A percentile compares a stretch with the other conserved stretches of the same genome.
Conservation (phyloP, 495 filamentous ascomycete genomes). For the Neurospora sp. region DNA sequence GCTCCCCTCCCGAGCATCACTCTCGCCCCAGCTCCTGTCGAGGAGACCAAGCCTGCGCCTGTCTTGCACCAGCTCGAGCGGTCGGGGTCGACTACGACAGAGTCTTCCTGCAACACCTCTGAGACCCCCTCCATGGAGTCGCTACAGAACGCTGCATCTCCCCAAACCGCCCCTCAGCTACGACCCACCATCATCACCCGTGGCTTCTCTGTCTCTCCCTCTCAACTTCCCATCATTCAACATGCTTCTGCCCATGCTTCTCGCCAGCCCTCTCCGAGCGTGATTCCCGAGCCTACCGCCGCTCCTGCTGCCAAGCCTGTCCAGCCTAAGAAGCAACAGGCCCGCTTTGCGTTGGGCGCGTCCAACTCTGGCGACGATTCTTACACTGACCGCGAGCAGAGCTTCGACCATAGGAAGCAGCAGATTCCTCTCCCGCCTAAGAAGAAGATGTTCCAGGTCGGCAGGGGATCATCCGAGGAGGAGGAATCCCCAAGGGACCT, state of each 20-base stretch:
- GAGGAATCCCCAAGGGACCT: slow-evolving; percentile 62
- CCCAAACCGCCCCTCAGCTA: slow-evolving; percentile 34
- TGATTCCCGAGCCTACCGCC: slow-evolving; percentile 35
- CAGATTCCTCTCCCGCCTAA: slow-evolving; percentile 38
- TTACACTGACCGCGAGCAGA: slow-evolving; percentile 31
- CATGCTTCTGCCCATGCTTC: slow-evolving; percentile 17
- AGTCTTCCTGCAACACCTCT: slow-evolving; percentile 23
- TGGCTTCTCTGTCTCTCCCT: slow-evolving; percentile 85
- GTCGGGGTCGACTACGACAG: slow-evolving; percentile 28
- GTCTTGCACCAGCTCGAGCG: slow-evolving; percentile 18
- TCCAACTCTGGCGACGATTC: slow-evolving; percentile 36
- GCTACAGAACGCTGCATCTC: slow-evolving; percentile 23
- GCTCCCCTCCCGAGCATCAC: slow-evolving; percentile 45
- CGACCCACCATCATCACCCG: slow-evolving; percentile 61
- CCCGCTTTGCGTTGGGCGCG: slow-evolving; percentile 48
- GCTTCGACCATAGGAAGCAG: slow-evolving; percentile 38
- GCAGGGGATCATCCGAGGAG: slow-evolving; percentile 66
- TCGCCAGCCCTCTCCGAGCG: slow-evolving; percentile 15
- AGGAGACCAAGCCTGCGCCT: slow-evolving; percentile 16
- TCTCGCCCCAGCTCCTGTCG: slow-evolving; percentile 3
- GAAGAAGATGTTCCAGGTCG: slow-evolving; percentile 71
- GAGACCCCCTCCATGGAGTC: slow-evolving; percentile 19
- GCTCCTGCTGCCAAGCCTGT: slow-evolving; percentile 38
- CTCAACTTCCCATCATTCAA: slow-evolving; percentile 55
- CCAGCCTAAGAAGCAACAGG: slow-evolving; percentile 37